Evolutionary conservation across 108 stramenopile genomes (phyloP), one percentile per base, ranked within the genome.

Genomic region (Schizochytrium sp.): DNA sequence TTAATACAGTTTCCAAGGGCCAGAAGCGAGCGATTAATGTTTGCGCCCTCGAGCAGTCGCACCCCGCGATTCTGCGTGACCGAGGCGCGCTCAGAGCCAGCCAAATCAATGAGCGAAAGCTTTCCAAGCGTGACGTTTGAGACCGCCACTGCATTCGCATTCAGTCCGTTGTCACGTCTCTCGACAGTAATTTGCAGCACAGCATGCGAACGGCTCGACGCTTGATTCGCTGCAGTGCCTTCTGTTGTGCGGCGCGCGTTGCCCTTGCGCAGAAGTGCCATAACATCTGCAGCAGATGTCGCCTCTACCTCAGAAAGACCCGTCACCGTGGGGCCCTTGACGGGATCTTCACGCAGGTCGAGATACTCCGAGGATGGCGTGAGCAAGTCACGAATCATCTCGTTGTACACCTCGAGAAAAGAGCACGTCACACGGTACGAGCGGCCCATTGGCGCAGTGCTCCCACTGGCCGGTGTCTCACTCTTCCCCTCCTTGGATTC

Each of bases 1-100:
- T 97, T 97, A 90, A 99, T 98, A 58, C 97, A 97, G 89, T 99
- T 98, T 14, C 98, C 99, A 58, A 99, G 90, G 25, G 98, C 97
- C 21, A 99, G 93, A 72, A 99, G 87, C 2, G 96, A 96, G 72
- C 98, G 95, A 88, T 98, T 99, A 92, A 99, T 99, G 89, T 97
- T 96, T 29, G 98, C 98, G 0, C 98, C 99, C 90, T 99, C 99
- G 69, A 93, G 96, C 83, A 99, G 89, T 48, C 98, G 91, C 57
- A 93, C 92, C 4, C 98, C 98, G 34, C 90, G 21, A 58, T 94
- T 94, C 53, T 93, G 88, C 58, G 95, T 94, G 5, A 88, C 88
- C 45, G 93, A 91, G 16, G 94, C 94, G n/a, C 95, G 72, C 90
- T 95, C 95, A 4, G 60, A 72, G 4, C 95, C 95, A 0, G 95